These are phyloP conservation scores for Sanguinoderma infundibulare DNA, from an alignment of 1,284 basidiomycete species.

Conservation along the genomic window DNA sequence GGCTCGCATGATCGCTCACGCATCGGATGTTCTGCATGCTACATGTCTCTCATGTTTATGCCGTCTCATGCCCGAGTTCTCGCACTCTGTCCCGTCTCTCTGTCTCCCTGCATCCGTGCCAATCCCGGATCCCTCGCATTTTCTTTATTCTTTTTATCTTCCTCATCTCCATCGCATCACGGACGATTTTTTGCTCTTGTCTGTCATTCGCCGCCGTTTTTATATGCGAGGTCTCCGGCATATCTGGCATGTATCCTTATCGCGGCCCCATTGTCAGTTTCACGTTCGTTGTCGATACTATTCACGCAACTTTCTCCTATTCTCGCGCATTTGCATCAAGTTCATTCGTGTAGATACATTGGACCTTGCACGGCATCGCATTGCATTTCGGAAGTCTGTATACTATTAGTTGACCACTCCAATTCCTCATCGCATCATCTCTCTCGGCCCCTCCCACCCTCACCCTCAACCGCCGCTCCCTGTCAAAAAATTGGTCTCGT, in stretches of 20 bases:
- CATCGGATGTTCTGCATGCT: slow-evolving; percentile 21
- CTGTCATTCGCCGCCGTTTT: slow-evolving; percentile 15
- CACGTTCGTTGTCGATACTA: slow-evolving; percentile 12
- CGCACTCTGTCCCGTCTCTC: too few relatives aligned
- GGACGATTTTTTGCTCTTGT: slow-evolving; percentile 17
- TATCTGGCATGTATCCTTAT: slow-evolving; percentile 29
- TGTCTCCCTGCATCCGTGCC: slow-evolving; percentile 19
- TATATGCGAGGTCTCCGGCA: slow-evolving; percentile 29
- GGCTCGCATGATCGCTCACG: slow-evolving; percentile 48
- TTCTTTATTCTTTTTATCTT: slow-evolving; percentile 14
- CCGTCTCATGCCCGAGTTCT: slow-evolving; percentile 14
- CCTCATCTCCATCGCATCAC: slow-evolving; percentile 2
- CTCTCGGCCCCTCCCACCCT: not conserved
- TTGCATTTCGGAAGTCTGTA: slow-evolving; percentile 20
- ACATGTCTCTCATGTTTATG: slow-evolving; percentile 18
- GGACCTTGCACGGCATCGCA: slow-evolving; percentile 25
- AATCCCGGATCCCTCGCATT: slow-evolving; percentile 21
- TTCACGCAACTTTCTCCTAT: not conserved
- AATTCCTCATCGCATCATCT: not conserved
- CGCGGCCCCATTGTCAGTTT: slow-evolving; percentile 11
- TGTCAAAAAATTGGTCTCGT: slow-evolving; percentile 8
- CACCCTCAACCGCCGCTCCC: too few relatives aligned
- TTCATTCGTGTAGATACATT: slow-evolving; percentile 26
- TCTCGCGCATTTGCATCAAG: slow-evolving; percentile 3
- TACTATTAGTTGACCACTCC: slow-evolving; percentile 9